A percentile compares a stretch with the other conserved stretches of the same genome.
These are phyloP conservation scores for Balakata baccata DNA, from an alignment of 345 rosid genomes.

Conservation along the genomic window DNA sequence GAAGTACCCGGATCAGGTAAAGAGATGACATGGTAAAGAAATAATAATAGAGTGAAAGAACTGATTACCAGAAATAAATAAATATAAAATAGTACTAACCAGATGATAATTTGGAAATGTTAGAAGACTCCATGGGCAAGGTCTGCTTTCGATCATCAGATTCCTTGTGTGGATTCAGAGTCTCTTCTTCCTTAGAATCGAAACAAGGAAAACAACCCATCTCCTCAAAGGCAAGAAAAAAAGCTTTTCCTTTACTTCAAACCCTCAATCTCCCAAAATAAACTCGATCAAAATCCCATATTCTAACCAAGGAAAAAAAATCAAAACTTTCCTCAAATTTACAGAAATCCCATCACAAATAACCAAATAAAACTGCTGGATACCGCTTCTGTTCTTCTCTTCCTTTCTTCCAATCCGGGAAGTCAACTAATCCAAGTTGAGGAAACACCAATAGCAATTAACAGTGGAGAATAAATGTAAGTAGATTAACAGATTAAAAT, in stretches of 20 bases:
- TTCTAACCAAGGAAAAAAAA: not conserved
- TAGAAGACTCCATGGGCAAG: slow-evolving; percentile 50
- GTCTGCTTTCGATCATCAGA: slow-evolving; percentile 50
- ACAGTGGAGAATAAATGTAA: not conserved
- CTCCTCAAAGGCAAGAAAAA: slow-evolving; percentile 22
- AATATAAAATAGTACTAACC: slow-evolving; percentile 39
- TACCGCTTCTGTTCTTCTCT: not conserved
- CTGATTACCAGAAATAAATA: slow-evolving; percentile 1
- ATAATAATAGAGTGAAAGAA: slow-evolving; percentile 1
- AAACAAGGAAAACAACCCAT: slow-evolving; percentile 98
- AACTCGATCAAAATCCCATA: slow-evolving; percentile 25
- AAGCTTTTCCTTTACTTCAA: not conserved
- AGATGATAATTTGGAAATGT: slow-evolving; percentile 65
- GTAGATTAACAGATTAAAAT: slow-evolving; percentile 2
- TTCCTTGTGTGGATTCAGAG: slow-evolving; percentile 56
- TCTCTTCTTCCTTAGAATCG: slow-evolving; percentile 82
- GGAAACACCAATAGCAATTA: slow-evolving; percentile 10
- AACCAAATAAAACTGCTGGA: not conserved
- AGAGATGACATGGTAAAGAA: slow-evolving; percentile 4
- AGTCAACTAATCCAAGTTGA: slow-evolving; percentile 21
- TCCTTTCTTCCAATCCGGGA: slow-evolving; percentile 2
- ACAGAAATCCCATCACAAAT: slow-evolving; percentile 18
- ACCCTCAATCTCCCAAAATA: slow-evolving; percentile 6
- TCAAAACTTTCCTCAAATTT: not conserved
- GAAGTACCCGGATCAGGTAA: slow-evolving; percentile 48